These are phyloP conservation scores for Lipomyces oligophaga DNA, from an alignment of 805 yeast species.

Conservation along the genomic window DNA sequence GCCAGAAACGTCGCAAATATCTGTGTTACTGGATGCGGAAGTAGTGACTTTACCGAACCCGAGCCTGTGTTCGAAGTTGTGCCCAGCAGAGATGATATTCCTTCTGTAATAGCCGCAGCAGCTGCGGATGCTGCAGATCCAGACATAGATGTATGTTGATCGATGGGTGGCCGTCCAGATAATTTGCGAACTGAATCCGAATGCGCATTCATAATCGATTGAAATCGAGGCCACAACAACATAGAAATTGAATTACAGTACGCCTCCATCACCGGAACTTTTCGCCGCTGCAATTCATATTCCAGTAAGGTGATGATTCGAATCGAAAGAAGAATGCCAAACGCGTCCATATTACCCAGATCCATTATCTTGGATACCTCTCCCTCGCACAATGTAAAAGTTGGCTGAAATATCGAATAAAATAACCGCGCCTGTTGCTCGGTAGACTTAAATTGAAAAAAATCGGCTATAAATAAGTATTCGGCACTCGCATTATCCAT, in stretches of 20 bases:
- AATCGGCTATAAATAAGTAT: constrained; percentile 65
- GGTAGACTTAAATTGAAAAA: constrained; percentile 44
- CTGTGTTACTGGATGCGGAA: constrained; percentile 68
- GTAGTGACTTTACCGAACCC: constrained; percentile 30
- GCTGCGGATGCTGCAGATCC: constrained; percentile 40
- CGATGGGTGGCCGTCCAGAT: constrained; percentile 12
- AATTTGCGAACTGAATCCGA: constrained; percentile 61
- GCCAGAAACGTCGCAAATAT: constrained; percentile 69
- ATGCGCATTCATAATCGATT: constrained; percentile 68
- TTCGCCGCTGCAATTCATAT: constrained; percentile 61
- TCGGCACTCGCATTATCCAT: constrained; percentile 76
- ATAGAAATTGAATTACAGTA: constrained; percentile 64
- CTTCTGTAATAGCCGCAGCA: constrained; percentile 33
- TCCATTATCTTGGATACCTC: constrained; percentile 45
- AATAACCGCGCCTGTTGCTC: constrained; percentile 36
- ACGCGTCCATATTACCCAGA: constrained; percentile 54
- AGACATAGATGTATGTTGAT: too few relatives aligned
- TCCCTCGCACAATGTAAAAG: constrained; percentile 48
- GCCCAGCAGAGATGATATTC: not conserved
- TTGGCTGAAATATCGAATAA: constrained; percentile 49
- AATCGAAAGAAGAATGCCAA: constrained; percentile 73
- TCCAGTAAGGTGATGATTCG: constrained; percentile 64
- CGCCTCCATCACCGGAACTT: constrained; percentile 66
- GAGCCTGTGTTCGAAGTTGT: constrained; percentile 1
- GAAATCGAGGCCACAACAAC: constrained; percentile 82